A percentile compares a stretch with the other conserved stretches of the same genome.
Conservation (phyloP, 2,329 filamentous ascomycete genomes). For the Aspergillus piperis region DNA sequence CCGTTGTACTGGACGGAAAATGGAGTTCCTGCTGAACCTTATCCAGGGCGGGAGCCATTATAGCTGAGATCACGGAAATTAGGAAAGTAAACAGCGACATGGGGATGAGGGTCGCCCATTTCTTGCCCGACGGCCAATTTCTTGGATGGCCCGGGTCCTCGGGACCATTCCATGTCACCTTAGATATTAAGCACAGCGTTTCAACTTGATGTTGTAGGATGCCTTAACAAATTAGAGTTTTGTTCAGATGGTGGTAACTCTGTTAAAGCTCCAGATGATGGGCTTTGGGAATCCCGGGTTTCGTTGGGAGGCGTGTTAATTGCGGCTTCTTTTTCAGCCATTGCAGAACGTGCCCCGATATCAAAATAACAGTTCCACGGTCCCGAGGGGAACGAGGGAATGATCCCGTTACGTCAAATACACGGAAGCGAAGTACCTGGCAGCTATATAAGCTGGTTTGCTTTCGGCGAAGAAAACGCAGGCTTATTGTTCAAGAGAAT, state of each 20-base stretch:
- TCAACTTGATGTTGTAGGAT: background rate
- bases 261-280: background rate
- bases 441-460: too few species aligned
- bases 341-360: background rate
- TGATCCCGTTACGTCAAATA: too few species aligned
- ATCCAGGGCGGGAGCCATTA: constrained; percentile 55
- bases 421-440: too few species aligned
- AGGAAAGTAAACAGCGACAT: constrained; percentile 62
- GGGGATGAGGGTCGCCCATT: constrained; percentile 59
- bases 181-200: background rate
- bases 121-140: constrained; percentile 58
- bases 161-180: constrained; percentile 53
- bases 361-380: accelerated
- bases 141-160: constrained; percentile 51
- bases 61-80: constrained; percentile 64
- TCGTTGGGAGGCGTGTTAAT: background rate
- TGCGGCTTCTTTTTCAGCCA: background rate
- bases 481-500: too few species aligned
- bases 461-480: too few species aligned
- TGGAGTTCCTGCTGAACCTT: constrained; percentile 56
- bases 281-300: background rate
- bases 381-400: too few species aligned
- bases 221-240: background rate
- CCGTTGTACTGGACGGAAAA: constrained; percentile 49
- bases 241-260: background rate